Evolutionary conservation across 345 rosid species (phyloP).

Genomic region (Brassica cretica): DNA sequence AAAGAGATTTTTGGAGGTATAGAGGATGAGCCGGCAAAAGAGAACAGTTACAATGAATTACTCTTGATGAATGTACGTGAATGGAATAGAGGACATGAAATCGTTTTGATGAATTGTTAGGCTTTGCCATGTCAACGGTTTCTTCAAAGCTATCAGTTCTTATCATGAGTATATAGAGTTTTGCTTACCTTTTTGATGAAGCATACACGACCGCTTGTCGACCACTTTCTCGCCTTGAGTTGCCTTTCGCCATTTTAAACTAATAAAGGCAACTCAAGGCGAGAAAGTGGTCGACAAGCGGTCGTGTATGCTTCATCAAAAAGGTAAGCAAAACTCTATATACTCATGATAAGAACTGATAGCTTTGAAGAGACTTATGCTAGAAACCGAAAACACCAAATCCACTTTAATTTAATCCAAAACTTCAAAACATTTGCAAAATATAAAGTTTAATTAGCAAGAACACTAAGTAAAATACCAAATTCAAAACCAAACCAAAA

Average conservation of each 20-base stretch:
- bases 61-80: neutral
- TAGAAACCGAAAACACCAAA: neutral
- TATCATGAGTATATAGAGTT: neutral
- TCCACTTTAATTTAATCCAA: neutral
- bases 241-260: no score
- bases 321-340: neutral
- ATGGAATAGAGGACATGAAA: neutral
- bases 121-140: neutral
- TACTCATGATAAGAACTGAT: neutral
- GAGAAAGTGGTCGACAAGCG: neutral
- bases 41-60: neutral
- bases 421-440: neutral
- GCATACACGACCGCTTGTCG: neutral
- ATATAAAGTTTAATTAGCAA: neutral
- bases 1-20: no score
- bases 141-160: neutral
- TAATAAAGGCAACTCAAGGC: neutral
- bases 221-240: neutral
- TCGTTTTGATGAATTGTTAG: neutral
- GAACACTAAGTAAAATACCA: neutral
- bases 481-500: neutral
- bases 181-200: neutral
- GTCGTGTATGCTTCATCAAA: neutral
- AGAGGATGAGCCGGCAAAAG: neutral
- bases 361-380: neutral